Conservation (phyloP, 202 grass and related monocot genomes). For the Tripidium arundinaceum region DNA sequence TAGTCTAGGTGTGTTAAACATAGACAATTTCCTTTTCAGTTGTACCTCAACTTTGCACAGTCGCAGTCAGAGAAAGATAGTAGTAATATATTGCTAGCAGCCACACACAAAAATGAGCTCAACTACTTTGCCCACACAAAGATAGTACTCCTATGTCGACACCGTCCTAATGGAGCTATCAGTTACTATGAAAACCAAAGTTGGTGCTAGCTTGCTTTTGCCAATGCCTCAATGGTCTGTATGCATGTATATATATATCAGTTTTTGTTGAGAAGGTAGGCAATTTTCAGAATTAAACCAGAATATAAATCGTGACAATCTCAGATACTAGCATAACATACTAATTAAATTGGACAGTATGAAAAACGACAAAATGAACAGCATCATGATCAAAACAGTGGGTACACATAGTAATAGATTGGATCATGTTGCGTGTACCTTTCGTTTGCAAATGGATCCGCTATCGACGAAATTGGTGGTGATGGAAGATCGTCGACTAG, state of each 20-base stretch:
- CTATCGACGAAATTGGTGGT: too few relatives aligned
- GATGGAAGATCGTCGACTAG: too few relatives aligned
- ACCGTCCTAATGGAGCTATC: neutral
- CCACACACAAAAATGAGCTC: neutral
- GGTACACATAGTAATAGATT: too few relatives aligned
- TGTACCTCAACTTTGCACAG: neutral
- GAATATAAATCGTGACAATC: too few relatives aligned
- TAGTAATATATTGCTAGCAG: neutral
- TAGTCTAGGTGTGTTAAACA: neutral
- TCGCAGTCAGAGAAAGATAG: neutral
- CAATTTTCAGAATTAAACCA: too few relatives aligned
- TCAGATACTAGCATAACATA: too few relatives aligned
- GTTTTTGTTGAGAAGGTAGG: too few relatives aligned
- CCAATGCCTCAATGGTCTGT: neutral
- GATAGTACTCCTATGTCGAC: neutral
- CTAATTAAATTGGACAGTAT: too few relatives aligned
- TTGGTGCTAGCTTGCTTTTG: neutral
- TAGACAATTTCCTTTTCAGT: neutral
- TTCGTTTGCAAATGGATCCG: too few relatives aligned
- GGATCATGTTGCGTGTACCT: too few relatives aligned
- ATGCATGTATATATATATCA: neutral
- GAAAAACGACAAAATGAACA: too few relatives aligned
- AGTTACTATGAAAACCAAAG: neutral
- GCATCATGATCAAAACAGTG: too few relatives aligned
- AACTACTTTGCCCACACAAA: neutral